Base-by-base conservation (phyloP, 148 eudicot genomes). In the Diospyros kaki region DNA sequence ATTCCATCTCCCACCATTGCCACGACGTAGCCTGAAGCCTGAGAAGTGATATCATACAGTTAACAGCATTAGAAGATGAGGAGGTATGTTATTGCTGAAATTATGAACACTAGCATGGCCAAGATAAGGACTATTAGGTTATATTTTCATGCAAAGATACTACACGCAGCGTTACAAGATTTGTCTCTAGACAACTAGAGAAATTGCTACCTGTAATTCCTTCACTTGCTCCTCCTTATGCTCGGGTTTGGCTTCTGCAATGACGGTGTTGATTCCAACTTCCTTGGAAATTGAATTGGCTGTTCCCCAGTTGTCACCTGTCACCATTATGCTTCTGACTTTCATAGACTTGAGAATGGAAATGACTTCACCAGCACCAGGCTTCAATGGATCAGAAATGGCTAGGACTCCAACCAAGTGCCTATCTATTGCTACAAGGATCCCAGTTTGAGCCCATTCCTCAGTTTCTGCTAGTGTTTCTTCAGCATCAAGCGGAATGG, bases 1-100 rank as follows among this genome's bases (percentile, higher is more conserved):
- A 96, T 93, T 38, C 99, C 99, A 71, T 96, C 99, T 55, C 99
- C 98, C 13, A 96, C 98, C 99, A 93, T 96, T 48, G 99, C 99
- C 75, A 96, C 99, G 3, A 66, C 73, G 66, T 84, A 81, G 45
- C 96, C 97, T 78, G 81, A 84, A 61, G 84, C 94, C 98, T 93
- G 87, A 15, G 40, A 28, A 38, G 45, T 8, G 6, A 45, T n/a
- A 13, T 55, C 15, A 11, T 55, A 55, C 4, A 55, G 4, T 55
- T 12, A 43, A 3, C 44, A 12, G 14, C 28, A 44, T 54, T 28
- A 28, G 28, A 28, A 28, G 28, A 28, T 28, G 28, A 28, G 28
- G 28, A 28, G 28, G 28, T 28, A 28, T 28, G 28, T 28, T 28
- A 28, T 28, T 28, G 28, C 28, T 28, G 28, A 28, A 28, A 28